A percentile compares a stretch with the other conserved stretches of the same genome.
Evolutionary conservation across 225 moss, liverwort and hornwort species (phyloP).

Genomic region (Sphagnum tenellum): DNA sequence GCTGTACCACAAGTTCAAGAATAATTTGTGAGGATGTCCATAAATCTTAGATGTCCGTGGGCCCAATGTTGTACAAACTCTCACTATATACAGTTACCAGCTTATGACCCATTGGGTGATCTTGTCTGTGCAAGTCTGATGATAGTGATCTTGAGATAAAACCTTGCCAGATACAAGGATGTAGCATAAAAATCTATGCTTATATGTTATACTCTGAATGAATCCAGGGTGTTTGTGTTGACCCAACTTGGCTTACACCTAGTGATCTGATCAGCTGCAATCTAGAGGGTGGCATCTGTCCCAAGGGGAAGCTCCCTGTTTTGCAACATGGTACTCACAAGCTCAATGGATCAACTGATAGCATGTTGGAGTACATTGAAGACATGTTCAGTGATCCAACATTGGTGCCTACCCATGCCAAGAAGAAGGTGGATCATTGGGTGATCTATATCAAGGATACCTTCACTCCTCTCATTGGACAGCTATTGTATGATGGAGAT

Average conservation of each 20-base stretch:
- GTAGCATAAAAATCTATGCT: too few relatives aligned
- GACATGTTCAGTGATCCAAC: conserved; percentile 57
- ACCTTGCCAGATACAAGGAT: too few relatives aligned
- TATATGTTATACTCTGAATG: not conserved
- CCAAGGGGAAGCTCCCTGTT: conserved; percentile 43
- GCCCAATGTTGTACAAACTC: too few relatives aligned
- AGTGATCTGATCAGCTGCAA: conserved; percentile 39
- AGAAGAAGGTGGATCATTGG: conserved; percentile 64
- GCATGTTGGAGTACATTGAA: conserved; percentile 80
- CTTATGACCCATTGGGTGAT: too few relatives aligned
- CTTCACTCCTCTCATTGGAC: conserved; percentile 65
- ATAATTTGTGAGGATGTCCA: too few relatives aligned
- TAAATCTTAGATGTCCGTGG: too few relatives aligned
- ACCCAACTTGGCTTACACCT: conserved; percentile 34
- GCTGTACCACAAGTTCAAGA: too few relatives aligned
- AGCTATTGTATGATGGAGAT: conserved; percentile 79
- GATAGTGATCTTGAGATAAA: too few relatives aligned
- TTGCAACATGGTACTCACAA: conserved; percentile 57
- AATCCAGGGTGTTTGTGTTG: conserved; percentile 27
- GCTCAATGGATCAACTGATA: conserved; percentile 65
- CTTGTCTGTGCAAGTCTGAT: too few relatives aligned
- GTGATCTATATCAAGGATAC: conserved; percentile 65
- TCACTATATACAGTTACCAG: too few relatives aligned
- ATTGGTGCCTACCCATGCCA: conserved; percentile 48
- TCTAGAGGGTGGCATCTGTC: conserved; percentile 18